These are phyloP conservation scores for Antonospora locustae DNA, from an alignment of 371 early-diverging fungal species.

Conservation along the genomic window DNA sequence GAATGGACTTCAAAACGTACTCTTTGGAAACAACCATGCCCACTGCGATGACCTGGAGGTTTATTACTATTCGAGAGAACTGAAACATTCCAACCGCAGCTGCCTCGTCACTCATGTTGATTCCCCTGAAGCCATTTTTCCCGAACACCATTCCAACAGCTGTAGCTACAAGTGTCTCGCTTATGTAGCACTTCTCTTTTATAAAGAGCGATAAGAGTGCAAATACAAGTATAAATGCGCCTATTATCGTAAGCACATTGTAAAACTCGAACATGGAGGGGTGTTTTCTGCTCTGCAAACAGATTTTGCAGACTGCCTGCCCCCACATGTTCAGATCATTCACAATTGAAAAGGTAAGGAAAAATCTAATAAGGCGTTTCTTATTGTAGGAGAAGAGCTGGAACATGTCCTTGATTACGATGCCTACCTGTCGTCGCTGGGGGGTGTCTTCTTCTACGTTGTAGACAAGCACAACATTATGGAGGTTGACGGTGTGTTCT, in stretches of 20 bases:
- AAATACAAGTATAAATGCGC: slow-evolving; percentile 68
- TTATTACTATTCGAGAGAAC: slow-evolving; percentile 50
- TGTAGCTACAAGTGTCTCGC: slow-evolving; percentile 73
- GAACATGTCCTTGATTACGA: no score
- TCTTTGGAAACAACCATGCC: slow-evolving; percentile 43
- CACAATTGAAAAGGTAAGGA: no score
- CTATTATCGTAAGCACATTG: slow-evolving; percentile 56
- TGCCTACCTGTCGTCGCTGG: no score
- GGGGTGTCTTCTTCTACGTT: no score
- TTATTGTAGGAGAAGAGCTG: no score
- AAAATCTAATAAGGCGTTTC: no score
- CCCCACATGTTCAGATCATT: no score
- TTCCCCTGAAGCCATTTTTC: slow-evolving; percentile 48
- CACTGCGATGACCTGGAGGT: slow-evolving; percentile 53
- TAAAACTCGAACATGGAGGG: no score
- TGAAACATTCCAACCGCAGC: slow-evolving; percentile 37
- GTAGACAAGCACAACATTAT: no score
- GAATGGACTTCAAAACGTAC: slow-evolving; percentile 52
- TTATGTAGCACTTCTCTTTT: slow-evolving; percentile 71
- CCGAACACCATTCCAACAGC: slow-evolving; percentile 72
- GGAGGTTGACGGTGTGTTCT: no score
- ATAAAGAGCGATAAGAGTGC: slow-evolving; percentile 72
- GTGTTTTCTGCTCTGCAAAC: no score
- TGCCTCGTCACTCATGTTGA: slow-evolving; percentile 23
- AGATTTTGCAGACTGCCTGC: no score